These are phyloP conservation scores for Kalanchoe fedtschenkoi DNA, from an alignment of 164 flowering plant genomes.

Conservation along the genomic window DNA sequence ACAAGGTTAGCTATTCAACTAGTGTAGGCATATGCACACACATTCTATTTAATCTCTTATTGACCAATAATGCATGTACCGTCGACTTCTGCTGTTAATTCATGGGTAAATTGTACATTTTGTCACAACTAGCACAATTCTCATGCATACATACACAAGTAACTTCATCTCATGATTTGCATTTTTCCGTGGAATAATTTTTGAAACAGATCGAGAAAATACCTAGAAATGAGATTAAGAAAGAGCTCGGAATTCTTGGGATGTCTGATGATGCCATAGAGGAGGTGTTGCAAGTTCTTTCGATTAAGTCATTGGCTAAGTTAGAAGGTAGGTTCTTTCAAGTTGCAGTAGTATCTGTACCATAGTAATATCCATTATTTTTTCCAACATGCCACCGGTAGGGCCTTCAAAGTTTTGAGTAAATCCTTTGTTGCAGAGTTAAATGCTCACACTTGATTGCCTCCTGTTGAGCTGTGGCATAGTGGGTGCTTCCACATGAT, in stretches of 20 bases:
- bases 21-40: too few relatives aligned
- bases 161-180: not conserved
- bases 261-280: constrained; percentile 59
- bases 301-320: constrained; percentile 62
- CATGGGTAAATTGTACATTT: not conserved
- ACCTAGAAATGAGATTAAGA: constrained; percentile 66
- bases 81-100: not conserved
- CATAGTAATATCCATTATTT: not conserved
- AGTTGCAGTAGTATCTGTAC: not conserved
- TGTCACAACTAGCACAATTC: not conserved
- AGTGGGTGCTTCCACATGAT: not conserved
- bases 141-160: not conserved
- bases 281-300: constrained; percentile 60
- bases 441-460: not conserved
- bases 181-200: not conserved
- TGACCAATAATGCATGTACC: too few relatives aligned
- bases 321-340: constrained; percentile 54
- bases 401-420: not conserved
- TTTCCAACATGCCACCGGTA: not conserved
- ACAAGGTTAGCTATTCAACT: constrained; percentile 58
- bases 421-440: too few relatives aligned
- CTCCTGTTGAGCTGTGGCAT: not conserved
- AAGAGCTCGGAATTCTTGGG: constrained; percentile 45
- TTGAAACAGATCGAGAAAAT: constrained; percentile 65
- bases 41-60: not conserved